These are phyloP conservation scores for Cetraspora pellucida DNA, from an alignment of 192 early-diverging fungal genomes.

Conservation along the genomic window DNA sequence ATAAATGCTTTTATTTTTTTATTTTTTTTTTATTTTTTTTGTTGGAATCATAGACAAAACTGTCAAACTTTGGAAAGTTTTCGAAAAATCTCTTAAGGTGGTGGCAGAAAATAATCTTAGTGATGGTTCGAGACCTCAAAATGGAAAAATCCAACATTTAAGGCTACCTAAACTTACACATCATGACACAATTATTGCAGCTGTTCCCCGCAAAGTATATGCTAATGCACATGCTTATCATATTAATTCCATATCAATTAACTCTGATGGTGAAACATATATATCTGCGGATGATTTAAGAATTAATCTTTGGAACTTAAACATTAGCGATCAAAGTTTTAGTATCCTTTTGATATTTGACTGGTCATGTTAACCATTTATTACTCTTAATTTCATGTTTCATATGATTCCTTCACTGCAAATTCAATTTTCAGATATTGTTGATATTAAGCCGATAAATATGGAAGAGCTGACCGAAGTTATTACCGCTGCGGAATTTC, in stretches of 20 bases:
- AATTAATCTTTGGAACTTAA: slow-evolving; percentile 99
- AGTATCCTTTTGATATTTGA: slow-evolving; percentile 53
- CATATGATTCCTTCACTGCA: neutral
- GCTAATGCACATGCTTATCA: slow-evolving; percentile 97
- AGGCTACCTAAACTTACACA: slow-evolving; percentile 86
- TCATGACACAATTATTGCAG: slow-evolving; percentile 95
- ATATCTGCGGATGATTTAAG: slow-evolving; percentile 96
- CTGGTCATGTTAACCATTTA: neutral
- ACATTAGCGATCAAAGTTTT: slow-evolving; percentile 97
- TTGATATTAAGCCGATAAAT: slow-evolving; percentile 99
- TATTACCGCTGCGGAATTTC: slow-evolving; percentile 98
- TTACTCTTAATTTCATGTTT: neutral
- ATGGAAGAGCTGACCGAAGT: slow-evolving; percentile 99
- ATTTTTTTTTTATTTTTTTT: slow-evolving; percentile 7
- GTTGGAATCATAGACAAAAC: slow-evolving; percentile 84
- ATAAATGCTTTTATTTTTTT: neutral
- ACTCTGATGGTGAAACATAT: slow-evolving; percentile 98
- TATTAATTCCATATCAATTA: slow-evolving; percentile 99
- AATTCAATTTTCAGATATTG: slow-evolving; percentile 74
- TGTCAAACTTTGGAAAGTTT: slow-evolving; percentile 99
- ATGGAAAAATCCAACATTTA: slow-evolving; percentile 50
- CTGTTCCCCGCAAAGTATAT: slow-evolving; percentile 93
- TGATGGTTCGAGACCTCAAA: slow-evolving; percentile 54
- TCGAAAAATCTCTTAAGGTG: slow-evolving; percentile 95
- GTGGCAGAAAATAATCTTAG: slow-evolving; percentile 90